Percentiles rank a stretch among this genome's conserved stretches.
These are phyloP conservation scores for Leccinum pachyderme DNA, from an alignment of 1,284 basidiomycete genomes.

Conservation along the genomic window DNA sequence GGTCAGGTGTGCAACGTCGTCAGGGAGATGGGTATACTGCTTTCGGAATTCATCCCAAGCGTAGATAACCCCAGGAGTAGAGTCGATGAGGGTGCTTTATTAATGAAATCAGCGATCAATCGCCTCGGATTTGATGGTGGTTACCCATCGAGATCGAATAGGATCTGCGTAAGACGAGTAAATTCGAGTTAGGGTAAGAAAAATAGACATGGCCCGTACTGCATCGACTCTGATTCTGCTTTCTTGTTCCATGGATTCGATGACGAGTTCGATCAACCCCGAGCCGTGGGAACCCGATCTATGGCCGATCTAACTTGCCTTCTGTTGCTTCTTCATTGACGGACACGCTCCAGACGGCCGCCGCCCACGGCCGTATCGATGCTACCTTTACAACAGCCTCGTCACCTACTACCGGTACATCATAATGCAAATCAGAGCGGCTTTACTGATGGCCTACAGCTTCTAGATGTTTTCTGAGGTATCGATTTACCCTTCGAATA, in stretches of 20 bases:
- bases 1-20: slow-evolving; percentile 49
- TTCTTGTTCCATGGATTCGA: neutral
- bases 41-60: slow-evolving; percentile 62
- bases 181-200: slow-evolving; percentile 1
- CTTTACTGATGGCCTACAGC: neutral
- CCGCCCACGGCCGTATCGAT: neutral
- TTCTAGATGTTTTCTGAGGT: slow-evolving; percentile 8
- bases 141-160: slow-evolving; percentile 74
- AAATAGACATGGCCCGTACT: slow-evolving; percentile 13
- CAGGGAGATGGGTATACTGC: slow-evolving; percentile 51
- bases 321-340: neutral
- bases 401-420: neutral
- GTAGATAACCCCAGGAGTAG: slow-evolving; percentile 63
- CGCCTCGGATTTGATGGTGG: slow-evolving; percentile 9
- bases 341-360: neutral
- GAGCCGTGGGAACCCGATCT: neutral
- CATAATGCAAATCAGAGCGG: slow-evolving; percentile 5
- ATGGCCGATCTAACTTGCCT: neutral
- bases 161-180: slow-evolving; percentile 40
- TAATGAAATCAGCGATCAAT: slow-evolving; percentile 8
- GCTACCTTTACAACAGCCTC: neutral
- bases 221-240: slow-evolving; percentile 19
- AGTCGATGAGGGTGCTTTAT: slow-evolving; percentile 65
- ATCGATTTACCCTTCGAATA: slow-evolving; percentile 25
- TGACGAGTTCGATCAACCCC: no score